Evolutionary conservation across 139 green algal genomes (phyloP), one percentile per base, ranked within the genome.

Genomic region (Coelastrella sp.): DNA sequence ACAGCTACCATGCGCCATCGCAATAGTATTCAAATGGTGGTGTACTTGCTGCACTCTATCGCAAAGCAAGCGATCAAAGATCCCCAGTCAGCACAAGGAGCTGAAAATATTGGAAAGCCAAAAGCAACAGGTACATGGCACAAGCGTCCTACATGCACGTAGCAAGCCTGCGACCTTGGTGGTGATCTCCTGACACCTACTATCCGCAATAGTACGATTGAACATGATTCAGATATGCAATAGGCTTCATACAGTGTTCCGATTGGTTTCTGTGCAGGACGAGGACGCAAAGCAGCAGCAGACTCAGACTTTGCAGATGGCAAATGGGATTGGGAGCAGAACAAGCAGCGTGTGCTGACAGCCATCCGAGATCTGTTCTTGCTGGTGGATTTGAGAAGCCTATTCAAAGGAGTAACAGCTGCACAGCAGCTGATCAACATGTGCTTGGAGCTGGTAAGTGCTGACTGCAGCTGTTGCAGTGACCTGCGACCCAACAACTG

Each of bases 381-480:
- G n/a, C 66, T 32, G 11, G 40, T 86, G 19, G 80, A 86, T 34
- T 48, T 86, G 8, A 71, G 53, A 4, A 45, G 64, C 2, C 80
- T 86, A 6, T 86, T 72, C 64, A 78, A 48, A 32, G 80, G 66
- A 64, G 23, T 86, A 30, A 15, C 80, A 40, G 80, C 80, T 48
- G 66, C 66, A 38, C 64, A 86, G 34, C 80, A 40, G 32, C 45
- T 79, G 34, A 40, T 86, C 64, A 79, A 78, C 48, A 27, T 86
- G 32, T 50, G 64, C 17, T 53, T 86, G 66, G 80, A 86, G 30
- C n/a, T 86, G 80, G 80, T 84, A 64, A 84, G 77, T 37, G 6
- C n/a, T 37, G n/a, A 34, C 15, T 67, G 21, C 23, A 45, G 21
- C 67, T 57, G 48, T 11, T 57, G 48, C n/a, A n/a, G n/a, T n/a